Evolutionary conservation across 495 filamentous ascomycete species (phyloP), one percentile per base, ranked within the genome.

Genomic region (Xylona heveae): DNA sequence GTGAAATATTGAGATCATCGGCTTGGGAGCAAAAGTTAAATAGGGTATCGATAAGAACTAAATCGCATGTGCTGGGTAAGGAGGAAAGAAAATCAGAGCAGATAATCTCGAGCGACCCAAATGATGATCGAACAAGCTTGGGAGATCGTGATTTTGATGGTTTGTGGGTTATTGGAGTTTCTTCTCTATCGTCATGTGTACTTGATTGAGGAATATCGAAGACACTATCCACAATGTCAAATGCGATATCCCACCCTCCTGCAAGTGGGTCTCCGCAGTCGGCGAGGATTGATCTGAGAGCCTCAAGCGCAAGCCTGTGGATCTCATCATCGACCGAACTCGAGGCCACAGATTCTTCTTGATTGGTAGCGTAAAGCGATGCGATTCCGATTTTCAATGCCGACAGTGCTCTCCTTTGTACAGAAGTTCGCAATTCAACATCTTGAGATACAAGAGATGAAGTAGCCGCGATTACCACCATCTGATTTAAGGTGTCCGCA

Each of bases 1-100:
- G 57, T 0, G 84, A 90, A 35, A 94, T 90, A 42, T 97, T 97
- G 33, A 97, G 66, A 50, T 95, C 88, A 40, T 91, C 77, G 23
- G 70, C 62, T 47, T 95, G 85, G 2, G 69, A 67, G 33, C 74
- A 78, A 53, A 95, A 97, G 36, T 71, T 71, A 40, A 78, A 78
- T 14, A 97, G 67, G 27, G 82, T 78, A 54, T 94, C 76, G 38
- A 94, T 72, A 12, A 95, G 65, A 37, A 74, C 75, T 34, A 83
- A 58, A 23, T 93, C 68, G 49, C 78, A 88, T 18, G 65, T 58
- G 29, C 73, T 66, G 1, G 88, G 82, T 26, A 97, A 53, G 26
- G 74, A 68, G 28, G 71, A 59, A 5, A 95, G 54, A 41, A 94
- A 97, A 48, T 97, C 88, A 3, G 88, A 93, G 42, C 83, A 91